Evolutionary conservation across 2,329 filamentous ascomycete genomes (phyloP).

Genomic region (Daldinia sp.): DNA sequence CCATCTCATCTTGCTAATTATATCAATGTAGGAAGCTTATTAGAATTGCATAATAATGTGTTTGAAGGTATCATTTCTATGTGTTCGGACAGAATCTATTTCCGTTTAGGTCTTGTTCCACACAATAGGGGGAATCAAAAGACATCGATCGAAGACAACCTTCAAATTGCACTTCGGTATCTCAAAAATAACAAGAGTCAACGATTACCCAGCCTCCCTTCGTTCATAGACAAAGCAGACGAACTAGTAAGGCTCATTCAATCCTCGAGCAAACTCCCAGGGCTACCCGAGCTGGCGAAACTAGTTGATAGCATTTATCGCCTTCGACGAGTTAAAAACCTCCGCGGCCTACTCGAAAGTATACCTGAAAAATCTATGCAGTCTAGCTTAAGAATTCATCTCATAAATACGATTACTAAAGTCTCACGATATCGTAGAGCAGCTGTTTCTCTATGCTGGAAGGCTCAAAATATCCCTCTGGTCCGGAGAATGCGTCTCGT

Average conservation of each 20-base stretch:
- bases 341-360: slow-evolving; percentile 24
- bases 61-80: slow-evolving; percentile 46
- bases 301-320: slow-evolving; percentile 45
- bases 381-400: slow-evolving; percentile 21
- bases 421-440: slow-evolving; percentile 50
- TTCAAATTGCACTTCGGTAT: slow-evolving; percentile 9
- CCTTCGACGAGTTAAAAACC: slow-evolving; percentile 36
- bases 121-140: neutral
- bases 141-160: slow-evolving; percentile 23
- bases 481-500: slow-evolving; percentile 44
- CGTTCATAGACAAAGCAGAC: slow-evolving; percentile 36
- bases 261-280: slow-evolving; percentile 42
- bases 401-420: slow-evolving; percentile 48
- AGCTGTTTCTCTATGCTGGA: slow-evolving; percentile 46
- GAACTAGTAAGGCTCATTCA: slow-evolving; percentile 39
- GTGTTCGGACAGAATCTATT: slow-evolving; percentile 45
- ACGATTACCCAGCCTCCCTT: neutral
- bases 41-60: slow-evolving; percentile 27
- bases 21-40: neutral
- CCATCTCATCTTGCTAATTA: neutral
- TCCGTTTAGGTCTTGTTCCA: slow-evolving; percentile 39
- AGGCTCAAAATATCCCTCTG: slow-evolving; percentile 45
- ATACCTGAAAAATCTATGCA: slow-evolving; percentile 39
- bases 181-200: neutral
- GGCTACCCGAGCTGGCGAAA: slow-evolving; percentile 31